Base-by-base conservation (phyloP, 1,139 yeast species). In the Pichia sp. region DNA sequence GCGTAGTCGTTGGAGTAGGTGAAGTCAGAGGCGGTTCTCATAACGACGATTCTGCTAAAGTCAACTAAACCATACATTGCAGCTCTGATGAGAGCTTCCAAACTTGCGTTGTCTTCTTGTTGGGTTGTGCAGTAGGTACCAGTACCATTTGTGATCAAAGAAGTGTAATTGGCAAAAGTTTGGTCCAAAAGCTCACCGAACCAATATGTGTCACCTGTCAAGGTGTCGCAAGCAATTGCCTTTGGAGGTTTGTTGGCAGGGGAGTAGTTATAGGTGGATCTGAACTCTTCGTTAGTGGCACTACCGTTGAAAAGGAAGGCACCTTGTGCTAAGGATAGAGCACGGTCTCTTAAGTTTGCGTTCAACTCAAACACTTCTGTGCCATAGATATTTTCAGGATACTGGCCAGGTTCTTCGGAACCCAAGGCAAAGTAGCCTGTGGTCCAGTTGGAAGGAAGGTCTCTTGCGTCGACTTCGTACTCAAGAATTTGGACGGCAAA, bases 31-130 rank as follows among this genome's bases (percentile, higher is more conserved):
- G 81, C 81, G 31, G 87, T 75, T 73, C 88, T 79, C 82, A 82
- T 74, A 31, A 82, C 74, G 34, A 83, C 80, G 57, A 84, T 73
- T 69, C 87, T 76, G 58, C 76, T 72, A 67, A 70, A 83, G 66
- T 81, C 85, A 51, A 79, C 80, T 59, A 82, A 72, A 16, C 85
- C 86, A 62, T 72, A 72, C 59, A 71, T 72, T 60, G 80, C 79
- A 64, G 80, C 75, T 71, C 89, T 78, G 45, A 80, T 65, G 57
- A 83, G 69, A 3, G 83, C 81, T 67, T 83, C 87, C 63, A 83
- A 76, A 11, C 85, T 75, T 38, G 88, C 88, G 64, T 82, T 81
- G 67, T 84, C 88, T 69, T 84, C 89, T 69, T 82, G 87, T 54
- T 85, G 87, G 49, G 86, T 80, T 38, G 84, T 67, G 68, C 87